These are phyloP conservation scores for Salix purpurea DNA, from an alignment of 345 rosid species.

Conservation along the genomic window DNA sequence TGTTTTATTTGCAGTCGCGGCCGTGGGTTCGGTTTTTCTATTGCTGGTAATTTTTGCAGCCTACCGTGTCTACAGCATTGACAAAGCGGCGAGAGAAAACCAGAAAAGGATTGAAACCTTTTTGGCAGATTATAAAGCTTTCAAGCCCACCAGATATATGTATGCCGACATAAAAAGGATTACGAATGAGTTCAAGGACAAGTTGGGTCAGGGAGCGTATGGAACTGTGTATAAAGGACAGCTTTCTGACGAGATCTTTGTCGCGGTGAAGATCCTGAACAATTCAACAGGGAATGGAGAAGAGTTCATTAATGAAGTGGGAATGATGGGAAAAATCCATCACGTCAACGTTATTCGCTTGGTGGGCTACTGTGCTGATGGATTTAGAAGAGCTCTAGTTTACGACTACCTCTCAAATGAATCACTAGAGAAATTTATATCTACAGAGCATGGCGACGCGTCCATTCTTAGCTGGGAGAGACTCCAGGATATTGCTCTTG, in stretches of 20 bases:
- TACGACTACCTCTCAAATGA: conserved; percentile 14
- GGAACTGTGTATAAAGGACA: conserved; percentile 24
- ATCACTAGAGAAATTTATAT: conserved; percentile 16
- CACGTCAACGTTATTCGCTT: conserved; percentile 23
- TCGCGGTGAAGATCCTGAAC: conserved; percentile 22
- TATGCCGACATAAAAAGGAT: conserved; percentile 23
- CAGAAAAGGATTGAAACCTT: conserved; percentile 9
- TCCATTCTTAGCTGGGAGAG: conserved; percentile 13
- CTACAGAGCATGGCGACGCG: neutral
- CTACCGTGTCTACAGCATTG: neutral
- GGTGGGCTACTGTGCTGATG: conserved; percentile 22
- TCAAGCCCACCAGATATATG: conserved; percentile 17
- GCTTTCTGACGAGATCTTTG: conserved; percentile 17
- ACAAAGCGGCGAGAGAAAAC: conserved; percentile 13
- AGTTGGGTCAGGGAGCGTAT: conserved; percentile 23
- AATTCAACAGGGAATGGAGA: conserved; percentile 16
- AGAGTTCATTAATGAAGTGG: conserved; percentile 23
- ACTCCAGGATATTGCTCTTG: conserved; percentile 19
- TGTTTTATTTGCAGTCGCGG: neutral
- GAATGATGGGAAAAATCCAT: conserved; percentile 21
- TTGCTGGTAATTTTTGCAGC: neutral
- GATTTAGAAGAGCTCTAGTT: conserved; percentile 25
- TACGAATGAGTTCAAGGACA: conserved; percentile 15
- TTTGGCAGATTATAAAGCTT: conserved; percentile 22
- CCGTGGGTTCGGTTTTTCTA: neutral